Conservation (phyloP, 1,139 yeast species). For the Geotrichum carabidarum region DNA sequence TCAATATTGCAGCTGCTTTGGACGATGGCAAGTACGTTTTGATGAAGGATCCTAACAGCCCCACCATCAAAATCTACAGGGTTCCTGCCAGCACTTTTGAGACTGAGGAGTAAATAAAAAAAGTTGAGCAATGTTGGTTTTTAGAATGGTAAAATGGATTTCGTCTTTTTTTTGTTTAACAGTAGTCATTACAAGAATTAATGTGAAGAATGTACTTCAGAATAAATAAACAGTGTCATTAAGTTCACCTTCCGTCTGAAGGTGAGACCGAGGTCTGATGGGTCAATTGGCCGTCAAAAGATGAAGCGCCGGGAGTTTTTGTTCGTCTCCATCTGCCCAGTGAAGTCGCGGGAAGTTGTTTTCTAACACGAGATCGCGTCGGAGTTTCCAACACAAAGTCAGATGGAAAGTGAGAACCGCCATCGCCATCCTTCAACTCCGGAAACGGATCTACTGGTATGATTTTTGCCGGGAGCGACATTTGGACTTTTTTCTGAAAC, state of each 20-base stretch:
- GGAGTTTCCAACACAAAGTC: conserved; percentile 17
- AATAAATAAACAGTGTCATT: background rate
- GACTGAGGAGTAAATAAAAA: conserved; percentile 16
- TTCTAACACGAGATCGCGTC: conserved; percentile 9
- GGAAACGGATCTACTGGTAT: background rate
- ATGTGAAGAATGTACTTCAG: too few relatives aligned
- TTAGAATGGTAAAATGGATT: background rate
- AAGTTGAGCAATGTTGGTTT: background rate
- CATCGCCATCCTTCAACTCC: background rate
- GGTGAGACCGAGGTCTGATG: background rate
- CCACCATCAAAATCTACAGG: conserved; percentile 48
- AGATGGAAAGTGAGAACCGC: background rate
- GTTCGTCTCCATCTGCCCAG: conserved; percentile 16
- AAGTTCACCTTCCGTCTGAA: background rate
- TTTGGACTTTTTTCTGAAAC: background rate
- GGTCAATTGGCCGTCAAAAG: background rate
- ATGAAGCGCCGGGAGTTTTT: conserved; percentile 2
- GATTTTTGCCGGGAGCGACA: conserved; percentile 1
- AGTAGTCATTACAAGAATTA: background rate
- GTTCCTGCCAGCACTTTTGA: conserved; percentile 42
- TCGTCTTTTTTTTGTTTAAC: background rate
- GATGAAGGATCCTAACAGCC: conserved; percentile 54
- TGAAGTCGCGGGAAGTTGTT: conserved; percentile 12
- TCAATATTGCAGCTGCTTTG: conserved; percentile 50
- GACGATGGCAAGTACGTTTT: conserved; percentile 53